Evolutionary conservation across 2,329 filamentous ascomycete genomes (phyloP), one percentile per base, ranked within the genome.

Genomic region (Trematosphaeria pertusa): DNA sequence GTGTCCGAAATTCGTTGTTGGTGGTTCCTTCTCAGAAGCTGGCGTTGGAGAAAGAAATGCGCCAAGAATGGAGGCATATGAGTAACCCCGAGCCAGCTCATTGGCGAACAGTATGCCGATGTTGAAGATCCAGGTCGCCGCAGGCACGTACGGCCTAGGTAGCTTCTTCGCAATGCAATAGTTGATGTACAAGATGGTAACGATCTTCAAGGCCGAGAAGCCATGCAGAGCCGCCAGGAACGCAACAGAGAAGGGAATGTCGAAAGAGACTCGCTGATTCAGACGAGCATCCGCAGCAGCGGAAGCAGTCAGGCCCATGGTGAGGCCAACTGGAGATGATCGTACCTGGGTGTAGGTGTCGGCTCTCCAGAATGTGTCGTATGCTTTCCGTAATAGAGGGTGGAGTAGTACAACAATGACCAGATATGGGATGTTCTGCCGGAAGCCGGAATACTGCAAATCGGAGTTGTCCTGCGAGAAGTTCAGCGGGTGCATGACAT

Each of bases 51-150:
- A 71, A 6, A 74, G 60, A 31, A 88, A 66, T 36, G 81, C 69
- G 33, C 73, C 71, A 2, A 86, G 84, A 4, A 96, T 78, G 17
- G 78, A 76, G 11, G 80, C 81, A 52, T 91, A 87, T 10, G 75
- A 85, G 68, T 96, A 99, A 3, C 94, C 94, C 37, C 81, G 75
- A 40, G 79, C 85, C 5, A 97, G 74, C 71, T 99, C 94, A 65
- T 99, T 99, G 42, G 90, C 86, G 65, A 99, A 97, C 26, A 99
- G 76, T 4, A 86, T 87, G 19, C 79, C 81, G 44, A 99, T 83
- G 62, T 96, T 97, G 78, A 97, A 97, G 3, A 84, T 71, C 94
- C 95, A 99, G 0, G 93, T 96, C 6, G 82, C 85, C 3, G 77
- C 76, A 0, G 92, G 91, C 0, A 96, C 77, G 56, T 87, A 87